Evolutionary conservation across 768 basidiomycete genomes (phyloP), one percentile per base, ranked within the genome.

Genomic region (Favolaschia claudopus): DNA sequence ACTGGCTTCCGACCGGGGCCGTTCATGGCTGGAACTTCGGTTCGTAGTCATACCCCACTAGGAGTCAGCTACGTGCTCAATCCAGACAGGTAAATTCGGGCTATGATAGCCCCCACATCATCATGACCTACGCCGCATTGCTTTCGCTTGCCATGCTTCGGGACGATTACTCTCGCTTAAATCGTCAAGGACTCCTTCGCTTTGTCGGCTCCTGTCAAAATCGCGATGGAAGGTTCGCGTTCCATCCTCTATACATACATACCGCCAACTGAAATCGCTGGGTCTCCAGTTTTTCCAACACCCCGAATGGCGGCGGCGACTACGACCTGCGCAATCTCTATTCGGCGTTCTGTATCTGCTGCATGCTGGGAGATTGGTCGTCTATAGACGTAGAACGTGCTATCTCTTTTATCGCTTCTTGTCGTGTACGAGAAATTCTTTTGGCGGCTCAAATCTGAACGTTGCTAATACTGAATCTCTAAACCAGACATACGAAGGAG

Each of bases 81-180:
- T 14, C 54, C 46, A 58, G 76, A 73, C 66, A 64, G n/a, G 66
- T 71, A 24, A 78, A 82, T 64, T 74, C 79, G 5, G 79, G 82
- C 37, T 85, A 87, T 67, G 85, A 91, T 59, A 81, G 83, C n/a
- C 91, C 93, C 1, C 91, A 97, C 71, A 77, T 98, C 14, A 95
- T 97, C 55, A 92, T 94, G 83, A 95, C 96, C 6, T 99, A 99
- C 69, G 92, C 95, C 0, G 93, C 95, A 0, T 70, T 99, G 8
- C 76, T 97, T 6, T 84, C 86, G 0, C 87, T 99, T 13, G 85
- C 90, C 0, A 89, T 97, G 59, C 82, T 99, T 22, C 83, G 91
- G 14, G 96, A 97, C 68, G 88, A 93, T 64, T 89, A 96, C 66
- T 73, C 83, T 28, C 77, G 76, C 43, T 76, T 99, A 25, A 85